These are phyloP conservation scores for Aspergillus steynii DNA, from an alignment of 495 filamentous ascomycete genomes.

Conservation along the genomic window DNA sequence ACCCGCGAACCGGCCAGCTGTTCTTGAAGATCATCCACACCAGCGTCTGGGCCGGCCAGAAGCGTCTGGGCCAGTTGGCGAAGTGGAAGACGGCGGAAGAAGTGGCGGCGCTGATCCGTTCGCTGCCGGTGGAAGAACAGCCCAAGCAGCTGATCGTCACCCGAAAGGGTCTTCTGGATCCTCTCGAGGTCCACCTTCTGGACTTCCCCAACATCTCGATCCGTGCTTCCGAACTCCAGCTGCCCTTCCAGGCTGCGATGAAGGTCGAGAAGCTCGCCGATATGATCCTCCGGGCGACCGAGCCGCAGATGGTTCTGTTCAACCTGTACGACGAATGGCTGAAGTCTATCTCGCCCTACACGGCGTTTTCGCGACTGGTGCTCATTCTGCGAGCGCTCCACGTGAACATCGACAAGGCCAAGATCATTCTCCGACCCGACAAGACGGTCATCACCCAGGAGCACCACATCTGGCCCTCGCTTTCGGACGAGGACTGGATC, in stretches of 20 bases:
- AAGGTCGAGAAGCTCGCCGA: conserved; percentile 99
- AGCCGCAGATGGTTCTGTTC: conserved; percentile 99
- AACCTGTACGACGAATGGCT: conserved; percentile 99
- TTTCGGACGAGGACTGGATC: conserved; percentile 97
- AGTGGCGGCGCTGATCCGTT: conserved; percentile 96
- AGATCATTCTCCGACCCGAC: conserved; percentile 93
- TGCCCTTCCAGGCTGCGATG: conserved; percentile 99
- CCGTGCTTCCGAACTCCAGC: conserved; percentile 93
- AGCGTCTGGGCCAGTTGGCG: conserved; percentile 95
- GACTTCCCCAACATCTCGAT: conserved; percentile 99
- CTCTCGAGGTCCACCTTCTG: conserved; percentile 93
- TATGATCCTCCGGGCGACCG: conserved; percentile 97
- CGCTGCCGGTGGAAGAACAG: conserved; percentile 96
- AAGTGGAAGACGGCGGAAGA: conserved; percentile 99
- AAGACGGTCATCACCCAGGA: conserved; percentile 98
- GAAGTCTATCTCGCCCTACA: conserved; percentile 98
- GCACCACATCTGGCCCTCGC: conserved; percentile 96
- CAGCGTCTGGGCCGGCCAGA: conserved; percentile 98
- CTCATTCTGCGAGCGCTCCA: conserved; percentile 94
- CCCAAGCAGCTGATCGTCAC: conserved; percentile 99
- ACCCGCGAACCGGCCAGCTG: conserved; percentile 93
- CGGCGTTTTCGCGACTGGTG: conserved; percentile 94
- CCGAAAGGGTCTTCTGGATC: conserved; percentile 94
- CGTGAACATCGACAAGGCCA: conserved; percentile 98
- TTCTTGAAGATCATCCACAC: conserved; percentile 99